These are phyloP conservation scores for Kandelia obovata DNA, from an alignment of 345 rosid species.

Conservation along the genomic window DNA sequence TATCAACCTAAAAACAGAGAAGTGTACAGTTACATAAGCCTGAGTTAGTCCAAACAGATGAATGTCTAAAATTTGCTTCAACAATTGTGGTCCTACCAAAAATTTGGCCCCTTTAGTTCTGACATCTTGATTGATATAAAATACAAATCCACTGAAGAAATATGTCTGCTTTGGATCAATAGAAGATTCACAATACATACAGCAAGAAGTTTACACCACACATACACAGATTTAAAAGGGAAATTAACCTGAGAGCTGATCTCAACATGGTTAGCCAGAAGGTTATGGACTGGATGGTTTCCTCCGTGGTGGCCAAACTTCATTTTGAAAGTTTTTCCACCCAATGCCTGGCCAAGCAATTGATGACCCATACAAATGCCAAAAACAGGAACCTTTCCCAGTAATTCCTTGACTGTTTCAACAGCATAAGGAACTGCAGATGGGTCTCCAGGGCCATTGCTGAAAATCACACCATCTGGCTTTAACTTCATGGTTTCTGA, in stretches of 20 bases:
- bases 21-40: not conserved
- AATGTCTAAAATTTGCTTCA: not conserved
- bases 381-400: constrained; percentile 87
- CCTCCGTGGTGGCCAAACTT: constrained; percentile 99
- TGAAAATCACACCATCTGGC: constrained; percentile 93
- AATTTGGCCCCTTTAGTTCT: not conserved
- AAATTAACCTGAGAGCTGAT: constrained; percentile 82
- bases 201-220: not conserved
- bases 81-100: not conserved
- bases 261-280: constrained; percentile 69
- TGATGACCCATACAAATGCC: constrained; percentile 99
- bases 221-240: not conserved
- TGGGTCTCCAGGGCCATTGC: constrained; percentile 98
- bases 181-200: not conserved
- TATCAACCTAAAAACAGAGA: not conserved
- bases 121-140: not conserved
- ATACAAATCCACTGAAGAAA: not conserved
- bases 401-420: constrained; percentile 67
- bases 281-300: constrained; percentile 82
- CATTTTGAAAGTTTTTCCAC: constrained; percentile 95
- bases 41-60: not conserved
- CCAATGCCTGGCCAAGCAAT: constrained; percentile 90
- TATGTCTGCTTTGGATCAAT: no score
- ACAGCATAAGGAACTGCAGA: constrained; percentile 97
- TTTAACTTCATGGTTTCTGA: constrained; percentile 72